Conservation (phyloP, 2,329 filamentous ascomycete species). For the Fusarium albosuccineum region DNA sequence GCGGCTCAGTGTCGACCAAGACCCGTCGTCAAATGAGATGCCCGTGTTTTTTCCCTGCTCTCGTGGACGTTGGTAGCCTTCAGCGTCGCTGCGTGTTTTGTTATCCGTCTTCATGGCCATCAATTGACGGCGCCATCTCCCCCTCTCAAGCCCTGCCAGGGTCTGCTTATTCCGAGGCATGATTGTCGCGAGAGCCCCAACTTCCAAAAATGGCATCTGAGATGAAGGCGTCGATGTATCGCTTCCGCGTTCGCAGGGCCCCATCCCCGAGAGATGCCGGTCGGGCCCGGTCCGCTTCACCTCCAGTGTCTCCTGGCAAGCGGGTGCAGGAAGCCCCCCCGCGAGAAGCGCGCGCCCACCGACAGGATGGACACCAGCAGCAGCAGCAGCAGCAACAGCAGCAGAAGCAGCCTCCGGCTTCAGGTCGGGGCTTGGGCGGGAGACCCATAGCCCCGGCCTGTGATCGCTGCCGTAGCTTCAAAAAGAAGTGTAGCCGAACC, state of each 20-base stretch:
- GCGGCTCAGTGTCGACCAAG: constrained; percentile 8
- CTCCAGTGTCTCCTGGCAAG: constrained; percentile 37
- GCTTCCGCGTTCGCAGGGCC: constrained; percentile 44
- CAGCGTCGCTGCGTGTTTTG: not conserved
- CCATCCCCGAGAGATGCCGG: constrained; percentile 40
- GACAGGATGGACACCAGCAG: constrained; percentile 18
- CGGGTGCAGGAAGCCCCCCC: constrained; percentile 15
- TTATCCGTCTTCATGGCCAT: not conserved
- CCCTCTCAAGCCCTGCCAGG: constrained; percentile 3
- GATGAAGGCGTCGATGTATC: constrained; percentile 47
- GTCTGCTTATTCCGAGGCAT: constrained; percentile 14
- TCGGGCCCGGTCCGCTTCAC: constrained; percentile 48
- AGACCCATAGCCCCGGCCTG: constrained; percentile 49
- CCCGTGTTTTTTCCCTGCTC: constrained; percentile 4
- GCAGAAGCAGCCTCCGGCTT: not conserved
- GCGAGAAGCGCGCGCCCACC: constrained; percentile 38
- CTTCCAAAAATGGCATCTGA: constrained; percentile 44
- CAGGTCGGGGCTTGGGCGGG: constrained; percentile 7
- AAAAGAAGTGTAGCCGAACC: constrained; percentile 60
- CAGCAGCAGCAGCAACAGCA: not conserved
- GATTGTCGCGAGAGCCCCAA: constrained; percentile 15
- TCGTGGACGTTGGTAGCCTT: constrained; percentile 4
- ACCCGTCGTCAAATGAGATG: constrained; percentile 12
- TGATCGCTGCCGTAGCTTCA: constrained; percentile 59
- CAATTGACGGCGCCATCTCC: not conserved